Evolutionary conservation across 306 rosid species (phyloP).

Genomic region (Psophocarpus tetragonolobus): DNA sequence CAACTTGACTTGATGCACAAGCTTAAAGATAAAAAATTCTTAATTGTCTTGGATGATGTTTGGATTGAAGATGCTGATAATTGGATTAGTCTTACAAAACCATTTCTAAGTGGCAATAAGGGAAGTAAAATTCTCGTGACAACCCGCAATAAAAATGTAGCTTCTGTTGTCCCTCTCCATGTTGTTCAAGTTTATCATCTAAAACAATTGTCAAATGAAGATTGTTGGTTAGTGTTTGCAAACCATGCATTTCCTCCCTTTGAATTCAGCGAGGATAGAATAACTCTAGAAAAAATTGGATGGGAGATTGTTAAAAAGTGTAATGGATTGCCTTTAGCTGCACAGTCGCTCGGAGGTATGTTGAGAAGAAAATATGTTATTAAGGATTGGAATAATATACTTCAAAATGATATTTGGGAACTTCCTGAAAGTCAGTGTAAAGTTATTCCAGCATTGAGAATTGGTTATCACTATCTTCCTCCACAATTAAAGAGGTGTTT

Average conservation of each 20-base stretch:
- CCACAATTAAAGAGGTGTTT: background rate
- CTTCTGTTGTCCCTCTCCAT: background rate
- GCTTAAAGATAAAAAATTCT: background rate
- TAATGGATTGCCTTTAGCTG: background rate
- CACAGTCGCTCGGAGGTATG: background rate
- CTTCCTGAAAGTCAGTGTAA: background rate
- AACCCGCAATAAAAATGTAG: background rate
- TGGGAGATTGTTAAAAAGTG: background rate
- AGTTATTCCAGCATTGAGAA: background rate
- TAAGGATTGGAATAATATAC: background rate
- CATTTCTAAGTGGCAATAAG: background rate
- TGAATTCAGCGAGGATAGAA: background rate
- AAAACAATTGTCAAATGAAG: background rate
- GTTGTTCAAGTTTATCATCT: background rate
- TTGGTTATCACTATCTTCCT: background rate
- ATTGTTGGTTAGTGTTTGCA: background rate
- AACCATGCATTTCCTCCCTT: background rate
- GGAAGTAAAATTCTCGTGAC: background rate
- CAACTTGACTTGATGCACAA: background rate
- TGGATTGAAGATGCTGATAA: background rate
- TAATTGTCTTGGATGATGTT: background rate
- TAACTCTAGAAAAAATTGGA: background rate
- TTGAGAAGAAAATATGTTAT: background rate
- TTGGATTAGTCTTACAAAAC: background rate
- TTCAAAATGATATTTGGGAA: background rate